These are phyloP conservation scores for Trametes cingulata DNA, from an alignment of 768 basidiomycete species.

Conservation along the genomic window DNA sequence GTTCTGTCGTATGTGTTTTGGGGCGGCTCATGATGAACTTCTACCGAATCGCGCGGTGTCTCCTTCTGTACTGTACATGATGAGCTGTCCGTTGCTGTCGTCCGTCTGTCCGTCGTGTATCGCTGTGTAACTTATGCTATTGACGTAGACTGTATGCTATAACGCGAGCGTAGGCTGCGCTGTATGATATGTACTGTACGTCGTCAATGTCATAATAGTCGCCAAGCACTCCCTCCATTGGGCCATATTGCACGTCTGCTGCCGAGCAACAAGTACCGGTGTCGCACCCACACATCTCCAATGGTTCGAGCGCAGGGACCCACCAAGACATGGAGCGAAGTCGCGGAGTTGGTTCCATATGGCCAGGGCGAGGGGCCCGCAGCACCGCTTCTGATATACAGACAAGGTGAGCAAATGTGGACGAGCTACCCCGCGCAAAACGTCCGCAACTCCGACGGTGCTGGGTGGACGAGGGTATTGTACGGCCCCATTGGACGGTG, in stretches of 20 bases:
- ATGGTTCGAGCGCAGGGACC: too few relatives aligned
- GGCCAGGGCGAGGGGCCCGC: slow-evolving; percentile 3
- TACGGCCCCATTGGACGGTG: too few relatives aligned
- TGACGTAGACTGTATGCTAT: slow-evolving; percentile 1
- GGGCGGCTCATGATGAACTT: too few relatives aligned
- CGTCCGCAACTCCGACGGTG: too few relatives aligned
- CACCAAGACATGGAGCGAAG: neutral
- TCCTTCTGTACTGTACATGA: neutral
- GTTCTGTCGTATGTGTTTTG: neutral
- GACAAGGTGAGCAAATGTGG: neutral
- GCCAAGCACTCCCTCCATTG: too few relatives aligned
- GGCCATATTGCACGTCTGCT: too few relatives aligned
- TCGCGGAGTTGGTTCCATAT: neutral
- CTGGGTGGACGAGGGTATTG: too few relatives aligned
- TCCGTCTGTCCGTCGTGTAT: neutral
- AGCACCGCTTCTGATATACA: neutral
- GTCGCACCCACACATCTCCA: too few relatives aligned
- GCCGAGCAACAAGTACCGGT: too few relatives aligned
- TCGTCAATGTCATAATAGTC: too few relatives aligned
- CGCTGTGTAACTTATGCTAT: slow-evolving; percentile 14
- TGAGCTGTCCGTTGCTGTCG: neutral
- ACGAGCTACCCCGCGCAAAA: neutral
- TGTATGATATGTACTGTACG: neutral
- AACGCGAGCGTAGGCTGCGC: neutral
- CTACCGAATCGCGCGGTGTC: neutral